These are phyloP conservation scores for Didymella pomorum DNA, from an alignment of 2,329 filamentous ascomycete genomes.

Conservation along the genomic window DNA sequence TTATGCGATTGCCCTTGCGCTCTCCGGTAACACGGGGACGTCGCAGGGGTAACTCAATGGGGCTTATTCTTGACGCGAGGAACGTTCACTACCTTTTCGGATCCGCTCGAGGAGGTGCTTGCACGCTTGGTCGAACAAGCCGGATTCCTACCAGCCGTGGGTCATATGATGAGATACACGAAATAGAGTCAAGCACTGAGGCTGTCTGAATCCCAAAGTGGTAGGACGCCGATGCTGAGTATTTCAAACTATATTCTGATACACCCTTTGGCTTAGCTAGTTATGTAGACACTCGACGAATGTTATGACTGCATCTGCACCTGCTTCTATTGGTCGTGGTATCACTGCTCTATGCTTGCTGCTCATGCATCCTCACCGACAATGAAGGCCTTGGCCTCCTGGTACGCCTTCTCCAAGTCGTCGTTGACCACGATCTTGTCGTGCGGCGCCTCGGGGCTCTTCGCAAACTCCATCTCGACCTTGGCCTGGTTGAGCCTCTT, in stretches of 20 bases:
- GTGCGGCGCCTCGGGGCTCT: conserved; percentile 55
- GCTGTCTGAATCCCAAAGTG: conserved; percentile 58
- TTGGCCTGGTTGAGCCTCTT: conserved; percentile 58
- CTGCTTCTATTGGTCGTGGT: conserved; percentile 8
- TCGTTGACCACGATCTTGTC: conserved; percentile 63
- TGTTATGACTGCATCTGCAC: not conserved
- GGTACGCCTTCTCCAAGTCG: conserved; percentile 60
- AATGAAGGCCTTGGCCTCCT: conserved; percentile 60
- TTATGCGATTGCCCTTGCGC: conserved; percentile 87
- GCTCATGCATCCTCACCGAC: conserved; percentile 49
- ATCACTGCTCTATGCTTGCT: conserved; percentile 1
- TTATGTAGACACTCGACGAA: conserved; percentile 15
- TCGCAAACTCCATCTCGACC: conserved; percentile 53
- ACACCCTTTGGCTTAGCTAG: conserved; percentile 48
- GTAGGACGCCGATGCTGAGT: conserved; percentile 53
- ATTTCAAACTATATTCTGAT: conserved; percentile 59
- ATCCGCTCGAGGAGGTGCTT: conserved; percentile 52
- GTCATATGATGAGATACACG: conserved; percentile 86
- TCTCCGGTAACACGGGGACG: conserved; percentile 47
- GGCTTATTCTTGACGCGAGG: conserved; percentile 99
- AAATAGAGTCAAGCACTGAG: conserved; percentile 99
- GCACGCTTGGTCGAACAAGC: conserved; percentile 73
- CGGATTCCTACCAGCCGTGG: conserved; percentile 60
- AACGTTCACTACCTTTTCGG: conserved; percentile 64
- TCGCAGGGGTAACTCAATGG: conserved; percentile 92